Evolutionary conservation across 2,329 filamentous ascomycete genomes (phyloP), one percentile per base, ranked within the genome.

Genomic region (Hawksworthiomyces lignivorus): DNA sequence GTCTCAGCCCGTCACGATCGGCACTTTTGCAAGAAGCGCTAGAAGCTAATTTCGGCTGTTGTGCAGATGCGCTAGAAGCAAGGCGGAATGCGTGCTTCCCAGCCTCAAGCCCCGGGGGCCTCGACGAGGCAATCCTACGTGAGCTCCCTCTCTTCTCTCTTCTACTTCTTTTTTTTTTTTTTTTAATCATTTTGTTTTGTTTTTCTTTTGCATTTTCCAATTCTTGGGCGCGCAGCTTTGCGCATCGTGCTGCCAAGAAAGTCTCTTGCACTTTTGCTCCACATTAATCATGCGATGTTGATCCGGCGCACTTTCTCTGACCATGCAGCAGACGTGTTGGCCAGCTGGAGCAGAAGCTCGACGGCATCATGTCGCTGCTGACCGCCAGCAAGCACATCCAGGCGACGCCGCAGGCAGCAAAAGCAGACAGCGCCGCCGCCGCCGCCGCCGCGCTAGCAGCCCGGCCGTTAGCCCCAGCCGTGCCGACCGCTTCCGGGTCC

Each of bases 261-360:
- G n/a, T n/a, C n/a, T n/a, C n/a, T n/a, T n/a, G n/a, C n/a, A n/a
- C n/a, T n/a, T n/a, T n/a, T n/a, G n/a, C n/a, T n/a, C n/a, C n/a
- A n/a, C n/a, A n/a, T n/a, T n/a, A n/a, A n/a, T n/a, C n/a, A n/a
- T n/a, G n/a, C n/a, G n/a, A n/a, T n/a, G n/a, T n/a, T n/a, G n/a
- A n/a, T 18, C 11, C 9, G 10, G 15, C 29, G 2, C 4, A n/a
- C 5, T 27, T n/a, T 29, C 17, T 28, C 36, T 39, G 10, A 24
- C 29, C 11, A 11, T 2, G 17, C 10, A 18, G 5, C 17, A 64
- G 61, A 4, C 57, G 60, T 5, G 62, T 65, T 3, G 60, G 58
- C 6, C 61, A 62, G 40, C 31, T 65, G 3, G 62, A 65, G 39
- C 56, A 60, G 39, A 64, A 64, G 43, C 57, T 65, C 24, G 62